These are phyloP conservation scores for Persicaria tinctoria DNA, from an alignment of 148 eudicot genomes.

Conservation along the genomic window DNA sequence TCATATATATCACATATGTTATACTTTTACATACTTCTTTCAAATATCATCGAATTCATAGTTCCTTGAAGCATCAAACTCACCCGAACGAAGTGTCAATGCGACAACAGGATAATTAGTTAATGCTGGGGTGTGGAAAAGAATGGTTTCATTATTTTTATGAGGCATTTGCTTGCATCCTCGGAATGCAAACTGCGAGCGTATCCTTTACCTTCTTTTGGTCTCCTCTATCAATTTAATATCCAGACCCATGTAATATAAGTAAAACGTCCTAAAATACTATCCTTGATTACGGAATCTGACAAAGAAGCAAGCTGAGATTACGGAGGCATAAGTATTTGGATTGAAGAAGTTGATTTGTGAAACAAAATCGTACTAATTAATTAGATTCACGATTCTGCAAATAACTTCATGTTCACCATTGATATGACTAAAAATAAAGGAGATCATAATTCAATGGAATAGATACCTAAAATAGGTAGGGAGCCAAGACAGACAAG, in stretches of 20 bases:
- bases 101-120: not conserved
- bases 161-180: not conserved
- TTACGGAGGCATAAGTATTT: not conserved
- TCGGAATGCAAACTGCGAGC: not conserved
- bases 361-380: not conserved
- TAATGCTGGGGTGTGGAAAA: not conserved
- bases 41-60: not conserved
- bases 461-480: slow-evolving; percentile 78
- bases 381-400: not conserved
- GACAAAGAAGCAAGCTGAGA: no score
- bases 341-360: not conserved
- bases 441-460: not conserved
- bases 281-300: no score
- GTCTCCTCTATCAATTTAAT: not conserved
- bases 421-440: not conserved
- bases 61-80: not conserved
- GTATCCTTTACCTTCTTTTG: not conserved
- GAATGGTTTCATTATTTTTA: not conserved
- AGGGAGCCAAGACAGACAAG: slow-evolving; percentile 95
- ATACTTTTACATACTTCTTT: not conserved
- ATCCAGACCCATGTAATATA: not conserved
- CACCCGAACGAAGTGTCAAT: not conserved
- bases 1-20: not conserved
- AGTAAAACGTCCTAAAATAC: not conserved
- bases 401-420: not conserved